Evolutionary conservation across 441 rosid genomes (phyloP).

Genomic region (Brassica balearica): DNA sequence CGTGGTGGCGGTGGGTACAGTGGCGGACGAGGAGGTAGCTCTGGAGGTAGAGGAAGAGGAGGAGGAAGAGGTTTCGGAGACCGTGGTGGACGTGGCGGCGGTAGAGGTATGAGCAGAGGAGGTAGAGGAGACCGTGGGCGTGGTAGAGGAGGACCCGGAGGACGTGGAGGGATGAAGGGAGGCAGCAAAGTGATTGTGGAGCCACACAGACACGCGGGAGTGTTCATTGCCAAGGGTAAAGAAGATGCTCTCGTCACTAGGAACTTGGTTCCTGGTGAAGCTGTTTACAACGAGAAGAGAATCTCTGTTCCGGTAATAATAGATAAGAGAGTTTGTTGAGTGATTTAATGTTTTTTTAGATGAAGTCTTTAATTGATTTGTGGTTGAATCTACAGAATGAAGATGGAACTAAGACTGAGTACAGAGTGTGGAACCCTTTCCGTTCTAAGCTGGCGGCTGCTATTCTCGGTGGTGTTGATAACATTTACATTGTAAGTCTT

Average conservation of each 20-base stretch:
- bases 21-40: conserved; percentile 36
- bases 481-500: conserved; percentile 78
- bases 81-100: conserved; percentile 47
- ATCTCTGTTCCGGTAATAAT: conserved; percentile 74
- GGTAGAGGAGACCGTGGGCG: conserved; percentile 55
- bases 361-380: neutral
- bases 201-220: conserved; percentile 93
- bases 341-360: neutral
- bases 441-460: conserved; percentile 95
- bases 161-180: conserved; percentile 89
- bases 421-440: conserved; percentile 95
- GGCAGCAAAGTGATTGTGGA: conserved; percentile 89
- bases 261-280: conserved; percentile 94
- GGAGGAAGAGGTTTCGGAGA: conserved; percentile 38
- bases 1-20: conserved; percentile 47
- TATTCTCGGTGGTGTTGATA: conserved; percentile 91
- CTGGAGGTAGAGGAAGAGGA: conserved; percentile 52
- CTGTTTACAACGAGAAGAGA: conserved; percentile 96
- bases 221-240: conserved; percentile 92
- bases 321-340: neutral
- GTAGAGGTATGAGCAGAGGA: conserved; percentile 43
- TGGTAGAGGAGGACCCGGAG: conserved; percentile 50
- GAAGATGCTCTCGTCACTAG: conserved; percentile 97
- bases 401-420: conserved; percentile 88
- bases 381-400: conserved; percentile 61